These are phyloP conservation scores for Ceratocystis alfenasii DNA, from an alignment of 2,329 filamentous ascomycete species.

Conservation along the genomic window DNA sequence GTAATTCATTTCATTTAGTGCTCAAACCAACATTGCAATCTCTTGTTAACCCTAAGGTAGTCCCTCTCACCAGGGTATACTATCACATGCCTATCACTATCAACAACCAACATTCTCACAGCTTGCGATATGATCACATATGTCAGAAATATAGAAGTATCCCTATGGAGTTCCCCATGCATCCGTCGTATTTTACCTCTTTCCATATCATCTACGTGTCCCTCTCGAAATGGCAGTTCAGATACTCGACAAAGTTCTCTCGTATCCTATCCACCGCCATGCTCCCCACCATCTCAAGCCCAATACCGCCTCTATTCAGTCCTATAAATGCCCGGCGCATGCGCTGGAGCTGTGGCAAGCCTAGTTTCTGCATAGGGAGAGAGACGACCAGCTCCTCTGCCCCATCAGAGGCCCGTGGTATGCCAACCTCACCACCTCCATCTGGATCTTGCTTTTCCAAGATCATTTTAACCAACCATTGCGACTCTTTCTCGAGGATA, in stretches of 20 bases:
- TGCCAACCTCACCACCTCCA: conserved; percentile 46
- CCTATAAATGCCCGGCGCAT: conserved; percentile 65
- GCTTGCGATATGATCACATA: too few relatives aligned
- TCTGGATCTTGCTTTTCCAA: conserved; percentile 59
- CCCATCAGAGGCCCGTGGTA: conserved; percentile 29
- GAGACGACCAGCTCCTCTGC: conserved; percentile 47
- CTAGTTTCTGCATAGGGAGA: conserved; percentile 53
- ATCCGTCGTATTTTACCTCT: not conserved
- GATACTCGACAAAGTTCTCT: conserved; percentile 53
- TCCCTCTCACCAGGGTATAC: too few relatives aligned
- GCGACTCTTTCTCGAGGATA: conserved; percentile 65
- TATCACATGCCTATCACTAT: too few relatives aligned
- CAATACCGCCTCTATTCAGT: conserved; percentile 60
- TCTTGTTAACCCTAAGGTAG: too few relatives aligned
- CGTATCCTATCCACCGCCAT: conserved; percentile 44
- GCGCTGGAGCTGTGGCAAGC: conserved; percentile 64
- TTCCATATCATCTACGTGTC: conserved; percentile 33
- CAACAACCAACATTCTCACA: too few relatives aligned
- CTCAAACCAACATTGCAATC: too few relatives aligned
- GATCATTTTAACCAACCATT: conserved; percentile 60
- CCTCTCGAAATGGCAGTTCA: conserved; percentile 53
- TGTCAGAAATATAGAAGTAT: too few relatives aligned
- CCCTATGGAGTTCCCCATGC: too few relatives aligned
- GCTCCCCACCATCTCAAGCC: conserved; percentile 42
- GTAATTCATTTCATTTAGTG: too few relatives aligned